Evolutionary conservation across 129 eudicot genomes (phyloP), one percentile per base, ranked within the genome.

Genomic region (Escallonia rubra): DNA sequence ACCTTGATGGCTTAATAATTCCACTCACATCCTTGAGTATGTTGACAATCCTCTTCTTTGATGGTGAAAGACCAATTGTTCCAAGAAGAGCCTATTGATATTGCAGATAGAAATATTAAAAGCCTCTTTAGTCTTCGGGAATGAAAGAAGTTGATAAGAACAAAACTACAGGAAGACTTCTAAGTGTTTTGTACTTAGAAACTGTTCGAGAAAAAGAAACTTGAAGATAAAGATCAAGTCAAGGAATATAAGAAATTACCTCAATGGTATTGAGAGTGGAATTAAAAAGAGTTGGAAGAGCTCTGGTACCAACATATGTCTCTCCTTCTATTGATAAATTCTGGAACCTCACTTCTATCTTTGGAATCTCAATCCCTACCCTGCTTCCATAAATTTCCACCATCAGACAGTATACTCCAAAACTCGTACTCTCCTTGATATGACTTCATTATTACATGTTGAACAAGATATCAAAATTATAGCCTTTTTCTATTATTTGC

Each of bases 1-100:
- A 89, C 96, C 95, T 86, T 49, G 97, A 90, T 14, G 97, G 95
- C 66, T 69, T 84, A 57, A 90, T 76, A 44, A 86, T 78, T 65
- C 97, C 97, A 41, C 80, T 79, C 68, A 90, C 72, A 64, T 88
- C 81, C 5, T 76, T 76, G 74, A 90, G 97, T 57, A 90, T 86
- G 57, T 80, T 84, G 72, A 87, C 70, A 6, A 59, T 59, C 78
- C 52, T 86, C 78, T 87, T 90, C 80, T 78, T 90, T 42, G 95
- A 84, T 44, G 91, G 87, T 42, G 76, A 16, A 65, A 90, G 72
- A 74, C 64, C 69, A 14, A 78, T 9, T 41, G 57, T 49, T 43
- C 75, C 81, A 43, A 87, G 71, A 62, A 75, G n/a, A 14, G 83
- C 90, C 95, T 87, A 57, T 57, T 57, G 48, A 65, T n/a, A 68